Evolutionary conservation across 306 rosid species (phyloP).

Genomic region (Datisca glomerata): DNA sequence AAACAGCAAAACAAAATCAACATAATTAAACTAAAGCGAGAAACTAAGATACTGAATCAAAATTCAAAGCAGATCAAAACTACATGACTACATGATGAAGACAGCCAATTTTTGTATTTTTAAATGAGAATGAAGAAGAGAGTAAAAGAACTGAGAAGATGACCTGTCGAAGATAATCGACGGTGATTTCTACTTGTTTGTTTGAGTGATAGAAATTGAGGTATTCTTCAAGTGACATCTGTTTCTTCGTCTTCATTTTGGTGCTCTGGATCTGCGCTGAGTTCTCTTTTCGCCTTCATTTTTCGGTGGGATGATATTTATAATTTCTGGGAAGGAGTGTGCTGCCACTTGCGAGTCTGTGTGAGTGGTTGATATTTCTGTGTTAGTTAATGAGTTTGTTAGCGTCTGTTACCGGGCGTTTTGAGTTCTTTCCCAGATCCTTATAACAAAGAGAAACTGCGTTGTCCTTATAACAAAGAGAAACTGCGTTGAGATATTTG

Average conservation of each 20-base stretch:
- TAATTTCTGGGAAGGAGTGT: too few relatives aligned
- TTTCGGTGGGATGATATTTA: too few relatives aligned
- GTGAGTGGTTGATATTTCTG: too few relatives aligned
- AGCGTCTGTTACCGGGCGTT: too few relatives aligned
- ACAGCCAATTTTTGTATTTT: neutral
- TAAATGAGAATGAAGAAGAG: neutral
- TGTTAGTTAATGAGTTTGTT: too few relatives aligned
- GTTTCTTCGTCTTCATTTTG: too few relatives aligned
- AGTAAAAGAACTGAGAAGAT: conserved; percentile 7
- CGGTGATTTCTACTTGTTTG: conserved; percentile 23
- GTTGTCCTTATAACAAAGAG: too few relatives aligned
- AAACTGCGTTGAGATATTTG: too few relatives aligned
- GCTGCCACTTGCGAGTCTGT: too few relatives aligned
- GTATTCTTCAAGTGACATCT: conserved; percentile 38
- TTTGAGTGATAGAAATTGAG: conserved; percentile 30
- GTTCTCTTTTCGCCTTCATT: conserved; percentile 5
- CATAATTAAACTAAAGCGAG: neutral
- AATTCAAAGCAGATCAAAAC: neutral
- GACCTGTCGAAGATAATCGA: conserved; percentile 49
- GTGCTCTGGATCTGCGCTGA: conserved; percentile 14
- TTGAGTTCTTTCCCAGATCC: too few relatives aligned
- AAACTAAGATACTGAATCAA: neutral
- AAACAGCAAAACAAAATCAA: conserved; percentile 1
- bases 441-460: too few relatives aligned
- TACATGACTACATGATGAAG: too few relatives aligned